A percentile compares a stretch with the other conserved stretches of the same genome.
phyloP scores from a whole-genome alignment of 805 yeast genomes.

The Wickerhamiella lipophila region DNA sequence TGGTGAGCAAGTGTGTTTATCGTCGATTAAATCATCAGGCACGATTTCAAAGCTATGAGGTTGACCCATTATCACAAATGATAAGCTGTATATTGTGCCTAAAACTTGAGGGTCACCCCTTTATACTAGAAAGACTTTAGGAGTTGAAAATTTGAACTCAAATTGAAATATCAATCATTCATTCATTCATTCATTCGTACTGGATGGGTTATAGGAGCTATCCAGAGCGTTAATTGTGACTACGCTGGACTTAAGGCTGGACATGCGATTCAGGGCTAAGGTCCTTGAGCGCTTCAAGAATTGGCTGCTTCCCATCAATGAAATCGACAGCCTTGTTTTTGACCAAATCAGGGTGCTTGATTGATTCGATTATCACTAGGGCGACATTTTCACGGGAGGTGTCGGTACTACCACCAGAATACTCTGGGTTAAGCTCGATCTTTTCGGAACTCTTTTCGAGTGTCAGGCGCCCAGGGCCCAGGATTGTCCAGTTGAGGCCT shows the following conservation, averaged over 20 bases:
- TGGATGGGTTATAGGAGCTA: too few relatives aligned
- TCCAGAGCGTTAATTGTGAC: too few relatives aligned
- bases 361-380: constrained; percentile 26
- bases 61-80: too few relatives aligned
- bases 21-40: too few relatives aligned
- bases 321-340: constrained; percentile 15
- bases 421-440: constrained; percentile 27
- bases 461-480: constrained; percentile 40
- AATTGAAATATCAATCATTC: too few relatives aligned
- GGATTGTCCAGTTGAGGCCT: constrained; percentile 41
- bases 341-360: constrained; percentile 12
- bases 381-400: constrained; percentile 46
- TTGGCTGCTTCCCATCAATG: constrained; percentile 17
- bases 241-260: neutral
- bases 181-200: too few relatives aligned
- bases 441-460: constrained; percentile 36
- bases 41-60: too few relatives aligned
- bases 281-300: neutral
- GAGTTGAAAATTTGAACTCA: too few relatives aligned
- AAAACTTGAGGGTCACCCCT: too few relatives aligned
- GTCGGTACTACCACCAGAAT: constrained; percentile 16
- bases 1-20: too few relatives aligned
- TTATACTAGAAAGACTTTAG: too few relatives aligned
- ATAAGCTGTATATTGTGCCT: too few relatives aligned
- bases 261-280: neutral